phyloP scores from a whole-genome alignment of 1,284 basidiomycete genomes.

The Stygiomarasmius scandens region DNA sequence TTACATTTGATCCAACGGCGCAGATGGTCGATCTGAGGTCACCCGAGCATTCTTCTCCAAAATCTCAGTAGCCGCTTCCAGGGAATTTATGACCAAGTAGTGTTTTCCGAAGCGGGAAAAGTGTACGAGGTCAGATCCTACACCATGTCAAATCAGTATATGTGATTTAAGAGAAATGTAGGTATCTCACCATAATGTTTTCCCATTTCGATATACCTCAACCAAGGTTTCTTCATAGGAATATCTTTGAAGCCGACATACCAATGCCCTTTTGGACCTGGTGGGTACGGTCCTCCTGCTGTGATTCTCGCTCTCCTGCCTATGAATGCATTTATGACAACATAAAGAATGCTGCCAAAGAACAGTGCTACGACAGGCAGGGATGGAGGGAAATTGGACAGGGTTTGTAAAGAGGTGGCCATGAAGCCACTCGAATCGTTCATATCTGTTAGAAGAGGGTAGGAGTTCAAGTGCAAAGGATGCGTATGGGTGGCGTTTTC shows the following conservation, averaged over 20 bases:
- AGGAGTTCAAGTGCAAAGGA: no score
- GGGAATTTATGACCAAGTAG: conserved; percentile 19
- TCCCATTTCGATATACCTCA: neutral
- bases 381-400: no score
- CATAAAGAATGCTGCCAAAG: no score
- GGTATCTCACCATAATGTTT: neutral
- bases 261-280: neutral
- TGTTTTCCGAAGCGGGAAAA: conserved; percentile 9
- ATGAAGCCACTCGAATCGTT: no score
- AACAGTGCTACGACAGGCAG: no score
- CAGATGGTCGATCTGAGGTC: conserved; percentile 17
- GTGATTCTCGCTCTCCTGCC: no score
- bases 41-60: conserved; percentile 22
- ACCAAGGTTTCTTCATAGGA: neutral
- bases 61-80: conserved; percentile 25
- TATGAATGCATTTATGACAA: no score
- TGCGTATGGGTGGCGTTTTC: no score
- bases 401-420: no score
- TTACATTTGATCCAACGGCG: conserved; percentile 17
- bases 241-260: neutral
- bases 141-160: neutral
- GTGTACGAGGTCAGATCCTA: conserved; percentile 16
- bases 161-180: neutral
- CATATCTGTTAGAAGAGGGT: no score
- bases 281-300: no score